Evolutionary conservation across 371 early-diverging fungal genomes (phyloP), one percentile per base, ranked within the genome.

Genomic region (Fennellomyces sp.): DNA sequence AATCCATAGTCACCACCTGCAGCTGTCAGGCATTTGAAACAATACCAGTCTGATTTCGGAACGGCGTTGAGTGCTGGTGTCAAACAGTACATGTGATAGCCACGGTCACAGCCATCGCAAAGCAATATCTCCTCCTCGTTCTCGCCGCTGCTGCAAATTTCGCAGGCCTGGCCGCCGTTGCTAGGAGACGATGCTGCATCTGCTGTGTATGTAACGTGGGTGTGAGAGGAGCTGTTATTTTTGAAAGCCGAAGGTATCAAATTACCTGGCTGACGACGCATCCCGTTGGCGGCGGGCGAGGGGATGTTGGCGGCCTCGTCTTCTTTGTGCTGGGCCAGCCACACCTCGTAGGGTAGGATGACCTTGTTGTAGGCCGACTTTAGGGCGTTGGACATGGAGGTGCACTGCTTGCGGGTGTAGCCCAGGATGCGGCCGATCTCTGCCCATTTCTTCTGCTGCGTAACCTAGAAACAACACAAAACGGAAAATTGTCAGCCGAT

Each of bases 1-100:
- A 97, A 98, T 1, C 96, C 98, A 76, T 91, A 97, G 55, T 95
- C 94, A 28, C 84, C 78, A n/a, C 93, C 94, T 8, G 87, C 84
- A 8, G 80, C 76, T 36, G 86, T 80, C 28, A 96, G 71, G 60
- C 97, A 96, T 42, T 88, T 75, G n/a, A 88, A 66, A 73, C 97
- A 96, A 64, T 86, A 92, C 97, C 96, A 97, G 35, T 94, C 92
- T 17, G 82, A 69, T 52, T 83, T 77, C 6, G 96, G 94, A 12
- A 90, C 73, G 19, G 67, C 61, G 2, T 51, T 68, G 29, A 94
- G 71, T 3, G 89, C 86, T 10, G 96, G 95, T 6, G 69, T 72
- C 17, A 94, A 76, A 58, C 98, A 97, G 63, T 82, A 80, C 47
- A 86, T 75, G 68, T 97, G 98, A 67, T 85, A 94, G 6, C 87